Conservation (phyloP, 1,284 basidiomycete genomes). For the Ceratobasidium sp. region DNA sequence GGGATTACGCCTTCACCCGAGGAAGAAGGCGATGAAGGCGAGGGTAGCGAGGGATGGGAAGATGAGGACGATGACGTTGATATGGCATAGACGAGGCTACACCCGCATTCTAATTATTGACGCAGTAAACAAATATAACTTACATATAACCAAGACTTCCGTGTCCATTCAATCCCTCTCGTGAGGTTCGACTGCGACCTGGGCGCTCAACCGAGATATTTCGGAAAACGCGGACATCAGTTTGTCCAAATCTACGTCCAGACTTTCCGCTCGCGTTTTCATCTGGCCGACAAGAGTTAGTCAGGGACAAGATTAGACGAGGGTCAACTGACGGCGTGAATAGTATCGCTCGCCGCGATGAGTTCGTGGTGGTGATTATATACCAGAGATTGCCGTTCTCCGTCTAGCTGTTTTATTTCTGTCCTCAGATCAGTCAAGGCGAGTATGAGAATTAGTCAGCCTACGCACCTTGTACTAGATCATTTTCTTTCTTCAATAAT, state of each 20-base stretch:
- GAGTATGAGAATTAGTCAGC: constrained; percentile 25
- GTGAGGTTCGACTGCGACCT: constrained; percentile 68
- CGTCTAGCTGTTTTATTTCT: constrained; percentile 90
- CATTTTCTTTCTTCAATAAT: constrained; percentile 82
- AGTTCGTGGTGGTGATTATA: constrained; percentile 96
- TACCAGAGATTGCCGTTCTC: constrained; percentile 89
- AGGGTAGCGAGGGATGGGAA: constrained; percentile 58
- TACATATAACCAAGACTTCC: neutral
- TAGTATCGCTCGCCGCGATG: constrained; percentile 92
- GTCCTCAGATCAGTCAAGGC: constrained; percentile 5
- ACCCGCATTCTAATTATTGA: constrained; percentile 8
- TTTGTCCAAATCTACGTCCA: constrained; percentile 85
- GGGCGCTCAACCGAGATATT: constrained; percentile 81
- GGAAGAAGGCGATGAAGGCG: constrained; percentile 66
- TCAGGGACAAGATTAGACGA: neutral
- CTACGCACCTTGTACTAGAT: constrained; percentile 72
- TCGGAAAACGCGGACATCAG: constrained; percentile 84
- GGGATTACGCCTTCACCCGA: constrained; percentile 76
- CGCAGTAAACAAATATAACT: constrained; percentile 33
- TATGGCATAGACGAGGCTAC: constrained; percentile 61
- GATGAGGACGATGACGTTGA: constrained; percentile 76
- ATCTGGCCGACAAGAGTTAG: constrained; percentile 65
- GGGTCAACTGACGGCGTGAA: constrained; percentile 73
- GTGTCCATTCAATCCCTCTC: neutral
- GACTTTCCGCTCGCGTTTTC: constrained; percentile 84